phyloP scores from a whole-genome alignment of 345 rosid species.

The Heritiera fomes region DNA sequence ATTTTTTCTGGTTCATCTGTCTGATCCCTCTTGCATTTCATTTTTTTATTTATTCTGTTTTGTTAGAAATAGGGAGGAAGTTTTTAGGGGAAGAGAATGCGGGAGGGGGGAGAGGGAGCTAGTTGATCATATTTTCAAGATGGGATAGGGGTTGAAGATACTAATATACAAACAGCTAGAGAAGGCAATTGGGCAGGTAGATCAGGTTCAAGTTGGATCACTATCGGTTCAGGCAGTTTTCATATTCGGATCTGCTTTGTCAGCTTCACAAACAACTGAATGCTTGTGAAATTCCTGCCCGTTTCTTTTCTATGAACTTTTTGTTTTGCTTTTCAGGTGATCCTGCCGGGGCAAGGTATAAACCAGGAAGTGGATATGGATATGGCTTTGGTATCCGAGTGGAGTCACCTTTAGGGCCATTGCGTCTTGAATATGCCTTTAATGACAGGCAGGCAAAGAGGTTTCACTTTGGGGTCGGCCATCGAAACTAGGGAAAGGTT shows the following conservation, averaged over 20 bases:
- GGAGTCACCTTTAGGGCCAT: conserved; percentile 87
- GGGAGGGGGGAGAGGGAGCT: too few species aligned
- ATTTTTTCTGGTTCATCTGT: conserved; percentile 22
- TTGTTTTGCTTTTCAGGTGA: conserved; percentile 49
- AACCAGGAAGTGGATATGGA: conserved; percentile 93
- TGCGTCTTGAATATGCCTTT: conserved; percentile 85
- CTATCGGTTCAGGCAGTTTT: not conserved
- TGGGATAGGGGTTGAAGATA: not conserved
- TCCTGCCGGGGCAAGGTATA: conserved; percentile 94
- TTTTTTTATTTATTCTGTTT: not conserved
- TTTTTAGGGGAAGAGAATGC: not conserved
- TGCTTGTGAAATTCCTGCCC: not conserved
- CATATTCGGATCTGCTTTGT: not conserved
- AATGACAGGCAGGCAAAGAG: conserved; percentile 62
- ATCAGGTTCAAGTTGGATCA: not conserved
- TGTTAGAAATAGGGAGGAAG: not conserved
- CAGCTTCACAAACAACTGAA: not conserved
- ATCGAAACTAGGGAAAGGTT: conserved; percentile 31
- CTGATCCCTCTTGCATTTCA: not conserved
- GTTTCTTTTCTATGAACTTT: not conserved
- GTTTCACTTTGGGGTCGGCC: conserved; percentile 87
- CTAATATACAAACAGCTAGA: not conserved
- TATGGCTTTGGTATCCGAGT: conserved; percentile 85
- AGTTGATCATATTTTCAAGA: too few species aligned
- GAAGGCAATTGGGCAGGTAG: not conserved